Percentiles rank a stretch among this genome's conserved stretches.
Evolutionary conservation across 352 stramenopile species (phyloP).

Genomic region (Globisporangium cylindrosporum): DNA sequence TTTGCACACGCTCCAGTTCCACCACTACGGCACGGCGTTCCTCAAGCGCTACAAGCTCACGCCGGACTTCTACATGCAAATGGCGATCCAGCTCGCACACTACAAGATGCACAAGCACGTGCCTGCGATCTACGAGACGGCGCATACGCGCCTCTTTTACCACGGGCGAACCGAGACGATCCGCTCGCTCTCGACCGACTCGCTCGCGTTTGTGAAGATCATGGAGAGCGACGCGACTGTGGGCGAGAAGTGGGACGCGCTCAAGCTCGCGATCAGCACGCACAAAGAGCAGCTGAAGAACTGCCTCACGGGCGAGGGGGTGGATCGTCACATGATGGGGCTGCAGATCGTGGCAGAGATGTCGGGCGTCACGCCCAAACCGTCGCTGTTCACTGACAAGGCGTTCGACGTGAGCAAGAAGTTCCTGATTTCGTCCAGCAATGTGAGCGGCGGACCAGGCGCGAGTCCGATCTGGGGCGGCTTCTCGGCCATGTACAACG

Average conservation of each 20-base stretch:
- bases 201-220: conserved; percentile 88
- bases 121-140: conserved; percentile 96
- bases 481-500: conserved; percentile 93
- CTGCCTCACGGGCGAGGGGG: conserved; percentile 81
- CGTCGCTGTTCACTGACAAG: conserved; percentile 92
- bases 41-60: conserved; percentile 95
- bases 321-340: conserved; percentile 96
- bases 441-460: conserved; percentile 92
- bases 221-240: conserved; percentile 74
- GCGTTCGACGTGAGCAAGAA: conserved; percentile 93
- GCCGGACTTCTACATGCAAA: conserved; percentile 97
- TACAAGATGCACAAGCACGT: conserved; percentile 94
- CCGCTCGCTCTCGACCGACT: conserved; percentile 87
- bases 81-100: conserved; percentile 96
- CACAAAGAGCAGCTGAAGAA: conserved; percentile 92
- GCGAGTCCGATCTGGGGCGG: conserved; percentile 96
- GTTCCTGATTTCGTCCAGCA: conserved; percentile 94
- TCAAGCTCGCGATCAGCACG: conserved; percentile 85
- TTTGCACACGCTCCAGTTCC: conserved; percentile 88
- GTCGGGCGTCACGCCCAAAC: conserved; percentile 83
- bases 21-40: conserved; percentile 89
- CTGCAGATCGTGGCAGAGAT: conserved; percentile 93
- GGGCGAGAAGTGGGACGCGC: conserved; percentile 81
- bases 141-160: conserved; percentile 96
- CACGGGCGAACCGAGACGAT: conserved; percentile 95